Conservation (phyloP, 495 filamentous ascomycete species). For the Neurospora sp. region DNA sequence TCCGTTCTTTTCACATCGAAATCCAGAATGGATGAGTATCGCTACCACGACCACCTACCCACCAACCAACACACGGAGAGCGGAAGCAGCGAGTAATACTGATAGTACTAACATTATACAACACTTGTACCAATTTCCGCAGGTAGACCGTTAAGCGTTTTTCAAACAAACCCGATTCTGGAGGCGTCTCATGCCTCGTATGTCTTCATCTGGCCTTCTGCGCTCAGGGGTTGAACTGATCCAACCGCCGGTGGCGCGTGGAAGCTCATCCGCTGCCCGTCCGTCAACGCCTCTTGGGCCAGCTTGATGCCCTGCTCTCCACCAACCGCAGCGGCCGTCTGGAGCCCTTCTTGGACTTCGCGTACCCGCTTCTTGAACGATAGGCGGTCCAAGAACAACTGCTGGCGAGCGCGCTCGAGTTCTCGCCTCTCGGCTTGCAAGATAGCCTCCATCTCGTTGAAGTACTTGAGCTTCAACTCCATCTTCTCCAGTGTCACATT, state of each 20-base stretch:
- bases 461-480: conserved; percentile 80
- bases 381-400: conserved; percentile 85
- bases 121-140: not conserved
- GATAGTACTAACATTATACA: not conserved
- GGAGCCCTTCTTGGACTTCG: conserved; percentile 70
- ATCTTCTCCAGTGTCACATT: conserved; percentile 78
- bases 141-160: not conserved
- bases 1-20: not conserved
- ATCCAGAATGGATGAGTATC: not conserved
- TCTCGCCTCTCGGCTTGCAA: conserved; percentile 87
- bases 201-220: conserved; percentile 45
- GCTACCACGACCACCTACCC: not conserved
- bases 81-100: not conserved
- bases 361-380: conserved; percentile 79
- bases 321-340: conserved; percentile 47
- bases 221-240: conserved; percentile 55
- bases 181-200: conserved; percentile 32
- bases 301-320: conserved; percentile 50
- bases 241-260: conserved; percentile 36
- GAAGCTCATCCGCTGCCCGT: conserved; percentile 52
- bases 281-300: conserved; percentile 36
- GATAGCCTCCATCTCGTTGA: conserved; percentile 89
- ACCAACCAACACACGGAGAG: not conserved
- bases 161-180: not conserved
- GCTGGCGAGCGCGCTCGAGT: conserved; percentile 79